phyloP scores from a whole-genome alignment of 768 basidiomycete species.

The Boletus vermiculosoides region DNA sequence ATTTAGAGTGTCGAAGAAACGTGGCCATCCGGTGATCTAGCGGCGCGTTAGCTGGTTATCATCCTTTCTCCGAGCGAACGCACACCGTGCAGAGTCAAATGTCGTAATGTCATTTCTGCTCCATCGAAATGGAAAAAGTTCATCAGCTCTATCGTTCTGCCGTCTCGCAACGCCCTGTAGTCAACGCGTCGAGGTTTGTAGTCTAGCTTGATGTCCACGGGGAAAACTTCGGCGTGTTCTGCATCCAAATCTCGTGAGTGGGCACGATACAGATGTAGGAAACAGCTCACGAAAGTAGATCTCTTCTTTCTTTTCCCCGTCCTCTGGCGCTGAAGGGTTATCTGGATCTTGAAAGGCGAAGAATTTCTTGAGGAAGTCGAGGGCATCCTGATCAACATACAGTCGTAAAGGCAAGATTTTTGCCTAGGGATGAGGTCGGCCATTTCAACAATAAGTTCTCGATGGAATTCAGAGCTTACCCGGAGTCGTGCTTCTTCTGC shows the following conservation, averaged over 20 bases:
- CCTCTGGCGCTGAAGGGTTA: conserved; percentile 32
- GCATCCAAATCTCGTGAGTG: conserved; percentile 1
- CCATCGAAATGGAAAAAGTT: conserved; percentile 99
- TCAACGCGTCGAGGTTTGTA: conserved; percentile 98
- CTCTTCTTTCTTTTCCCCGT: conserved; percentile 42
- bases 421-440: conserved; percentile 46
- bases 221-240: conserved; percentile 95
- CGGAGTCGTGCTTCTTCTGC: conserved; percentile 77
- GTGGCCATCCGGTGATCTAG: conserved; percentile 91
- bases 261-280: conserved; percentile 1
- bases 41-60: conserved; percentile 10
- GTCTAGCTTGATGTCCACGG: conserved; percentile 92
- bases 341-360: conserved; percentile 80
- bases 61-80: conserved; percentile 32
- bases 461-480: conserved; percentile 29
- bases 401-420: conserved; percentile 88
- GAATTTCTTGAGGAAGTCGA: conserved; percentile 97
- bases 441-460: not conserved
- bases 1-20: conserved; percentile 87
- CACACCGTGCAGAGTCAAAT: conserved; percentile 89
- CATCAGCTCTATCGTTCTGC: conserved; percentile 95
- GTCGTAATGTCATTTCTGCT: conserved; percentile 95
- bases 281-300: conserved; percentile 68
- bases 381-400: conserved; percentile 97
- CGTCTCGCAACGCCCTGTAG: conserved; percentile 85